A percentile compares a stretch with the other conserved stretches of the same genome.
These are phyloP conservation scores for Ustilago sp. DNA, from an alignment of 1,284 basidiomycete genomes.

Conservation along the genomic window DNA sequence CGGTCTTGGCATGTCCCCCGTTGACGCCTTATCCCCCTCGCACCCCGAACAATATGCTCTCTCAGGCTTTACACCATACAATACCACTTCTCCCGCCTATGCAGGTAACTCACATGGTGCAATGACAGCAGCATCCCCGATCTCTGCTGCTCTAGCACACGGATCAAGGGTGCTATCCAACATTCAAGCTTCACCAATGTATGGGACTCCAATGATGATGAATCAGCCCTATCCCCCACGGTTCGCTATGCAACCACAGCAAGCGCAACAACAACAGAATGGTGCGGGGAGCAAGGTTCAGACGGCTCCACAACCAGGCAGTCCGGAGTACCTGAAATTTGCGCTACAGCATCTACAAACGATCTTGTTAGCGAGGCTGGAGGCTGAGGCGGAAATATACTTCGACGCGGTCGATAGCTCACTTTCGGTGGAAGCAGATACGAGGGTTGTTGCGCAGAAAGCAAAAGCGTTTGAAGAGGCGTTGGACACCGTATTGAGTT, in stretches of 20 bases:
- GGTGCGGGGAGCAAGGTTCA: background rate
- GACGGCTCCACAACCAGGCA: constrained; percentile 21
- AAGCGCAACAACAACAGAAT: background rate
- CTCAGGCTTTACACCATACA: constrained; percentile 29
- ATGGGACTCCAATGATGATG: constrained; percentile 10
- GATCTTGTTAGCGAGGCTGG: constrained; percentile 24
- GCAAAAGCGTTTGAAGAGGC: constrained; percentile 16
- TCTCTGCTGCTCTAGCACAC: constrained; percentile 38
- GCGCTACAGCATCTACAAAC: constrained; percentile 26
- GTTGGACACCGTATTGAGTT: constrained; percentile 8
- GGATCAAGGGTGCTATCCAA: constrained; percentile 22
- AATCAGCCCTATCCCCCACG: background rate
- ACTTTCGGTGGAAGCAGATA: constrained; percentile 7
- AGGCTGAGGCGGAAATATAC: constrained; percentile 33
- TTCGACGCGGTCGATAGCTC: constrained; percentile 36
- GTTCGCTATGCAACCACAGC: background rate
- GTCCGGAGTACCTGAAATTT: constrained; percentile 19
- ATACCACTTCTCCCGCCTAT: constrained; percentile 43
- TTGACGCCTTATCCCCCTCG: constrained; percentile 30
- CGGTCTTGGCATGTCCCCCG: constrained; percentile 31
- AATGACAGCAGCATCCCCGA: constrained; percentile 23
- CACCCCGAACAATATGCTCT: constrained; percentile 11
- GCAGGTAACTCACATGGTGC: background rate
- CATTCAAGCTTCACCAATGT: constrained; percentile 27
- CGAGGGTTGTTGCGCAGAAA: constrained; percentile 14